phyloP scores from a whole-genome alignment of 345 rosid species.

The Ceriops decandra region DNA sequence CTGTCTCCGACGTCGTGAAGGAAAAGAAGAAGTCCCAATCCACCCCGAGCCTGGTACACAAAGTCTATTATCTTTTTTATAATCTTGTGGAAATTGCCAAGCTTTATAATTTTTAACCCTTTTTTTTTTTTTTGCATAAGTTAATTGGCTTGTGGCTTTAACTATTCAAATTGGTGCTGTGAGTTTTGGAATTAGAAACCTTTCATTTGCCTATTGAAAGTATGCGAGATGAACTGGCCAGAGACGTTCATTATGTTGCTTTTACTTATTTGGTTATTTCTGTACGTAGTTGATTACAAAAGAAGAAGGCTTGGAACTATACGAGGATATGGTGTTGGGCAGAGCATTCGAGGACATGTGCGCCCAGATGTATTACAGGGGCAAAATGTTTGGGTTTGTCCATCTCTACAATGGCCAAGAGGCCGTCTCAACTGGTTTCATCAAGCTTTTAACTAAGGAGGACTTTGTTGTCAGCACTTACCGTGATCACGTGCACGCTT shows the following conservation, averaged over 20 bases:
- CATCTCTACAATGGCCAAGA: slow-evolving; percentile 86
- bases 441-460: slow-evolving; percentile 51
- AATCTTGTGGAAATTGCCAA: no score
- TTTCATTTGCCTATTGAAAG: neutral
- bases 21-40: slow-evolving; percentile 55
- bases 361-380: slow-evolving; percentile 89
- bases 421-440: slow-evolving; percentile 78
- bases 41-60: slow-evolving; percentile 40
- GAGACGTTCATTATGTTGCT: neutral
- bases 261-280: slow-evolving; percentile 9
- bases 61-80: neutral
- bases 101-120: neutral
- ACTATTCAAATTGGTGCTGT: no score
- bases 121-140: neutral
- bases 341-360: slow-evolving; percentile 87
- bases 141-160: neutral
- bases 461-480: slow-evolving; percentile 73
- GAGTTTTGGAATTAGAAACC: no score
- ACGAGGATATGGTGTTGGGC: slow-evolving; percentile 76
- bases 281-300: slow-evolving; percentile 53
- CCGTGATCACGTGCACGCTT: slow-evolving; percentile 81
- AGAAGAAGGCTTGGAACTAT: slow-evolving; percentile 69
- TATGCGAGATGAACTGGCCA: neutral
- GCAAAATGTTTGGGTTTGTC: slow-evolving; percentile 85
- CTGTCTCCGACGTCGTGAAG: slow-evolving; percentile 48